Evolutionary conservation across 2,329 filamentous ascomycete species (phyloP).

Genomic region (Fusarium lateritium): DNA sequence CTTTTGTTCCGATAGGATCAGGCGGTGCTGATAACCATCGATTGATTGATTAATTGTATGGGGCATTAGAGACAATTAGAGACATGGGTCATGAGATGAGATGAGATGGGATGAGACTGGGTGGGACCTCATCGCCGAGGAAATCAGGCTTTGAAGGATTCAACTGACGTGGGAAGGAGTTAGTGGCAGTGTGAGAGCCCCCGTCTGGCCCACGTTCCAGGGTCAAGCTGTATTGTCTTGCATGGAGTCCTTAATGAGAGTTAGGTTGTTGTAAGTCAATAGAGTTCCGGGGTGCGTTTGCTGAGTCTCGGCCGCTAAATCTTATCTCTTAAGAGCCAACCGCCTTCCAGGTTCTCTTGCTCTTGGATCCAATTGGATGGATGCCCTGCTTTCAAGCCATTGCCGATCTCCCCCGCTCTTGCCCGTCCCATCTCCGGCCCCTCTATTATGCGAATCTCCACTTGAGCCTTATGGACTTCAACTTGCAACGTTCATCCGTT

Average conservation of each 20-base stretch:
- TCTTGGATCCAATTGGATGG: slow-evolving; percentile 3
- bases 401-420: slow-evolving; percentile 18
- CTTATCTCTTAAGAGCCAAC: slow-evolving; percentile 21
- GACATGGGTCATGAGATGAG: slow-evolving; percentile 14
- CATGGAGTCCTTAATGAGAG: neutral
- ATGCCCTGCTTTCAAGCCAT: neutral
- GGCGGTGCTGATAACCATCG: slow-evolving; percentile 33
- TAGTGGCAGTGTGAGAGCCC: slow-evolving; percentile 4
- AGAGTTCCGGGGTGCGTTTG: slow-evolving; percentile 29
- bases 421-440: slow-evolving; percentile 27
- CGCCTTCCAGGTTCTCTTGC: neutral
- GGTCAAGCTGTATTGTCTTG: slow-evolving; percentile 13
- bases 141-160: slow-evolving; percentile 14
- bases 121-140: neutral
- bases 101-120: slow-evolving; percentile 19
- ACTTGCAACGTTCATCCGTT: slow-evolving; percentile 10
- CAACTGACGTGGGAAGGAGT: slow-evolving; percentile 5
- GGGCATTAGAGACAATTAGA: slow-evolving; percentile 13
- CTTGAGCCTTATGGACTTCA: slow-evolving; percentile 13
- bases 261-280: slow-evolving; percentile 6
- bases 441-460: slow-evolving; percentile 16
- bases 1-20: slow-evolving; percentile 32
- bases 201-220: neutral
- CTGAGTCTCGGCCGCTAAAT: slow-evolving; percentile 31
- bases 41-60: slow-evolving; percentile 16